Conservation (phyloP, 176 grass and related monocot species). For the Saccharum spontaneum region DNA sequence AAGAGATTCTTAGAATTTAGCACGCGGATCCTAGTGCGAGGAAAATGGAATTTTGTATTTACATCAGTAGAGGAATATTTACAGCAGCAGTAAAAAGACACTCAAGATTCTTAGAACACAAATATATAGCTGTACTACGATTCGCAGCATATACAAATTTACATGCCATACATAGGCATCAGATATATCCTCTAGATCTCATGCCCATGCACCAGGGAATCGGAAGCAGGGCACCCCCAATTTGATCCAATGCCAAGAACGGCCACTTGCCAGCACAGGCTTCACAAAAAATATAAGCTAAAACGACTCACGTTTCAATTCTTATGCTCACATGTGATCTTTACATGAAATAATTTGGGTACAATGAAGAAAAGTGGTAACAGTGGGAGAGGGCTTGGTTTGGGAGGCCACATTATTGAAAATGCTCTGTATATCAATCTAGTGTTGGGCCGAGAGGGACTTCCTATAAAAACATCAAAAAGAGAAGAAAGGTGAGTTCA, state of each 20-base stretch:
- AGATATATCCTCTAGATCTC: background rate
- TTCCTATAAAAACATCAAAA: conserved; percentile 29
- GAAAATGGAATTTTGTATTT: background rate
- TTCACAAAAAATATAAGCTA: background rate
- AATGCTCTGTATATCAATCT: background rate
- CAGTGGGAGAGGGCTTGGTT: background rate
- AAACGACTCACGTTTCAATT: conserved; percentile 27
- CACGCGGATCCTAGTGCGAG: no score
- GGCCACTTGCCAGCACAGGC: background rate
- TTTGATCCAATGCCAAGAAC: background rate
- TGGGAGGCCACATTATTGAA: background rate
- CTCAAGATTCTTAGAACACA: background rate
- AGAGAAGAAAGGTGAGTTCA: background rate
- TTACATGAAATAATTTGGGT: conserved; percentile 33
- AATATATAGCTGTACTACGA: background rate
- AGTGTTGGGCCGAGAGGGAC: background rate
- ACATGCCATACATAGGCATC: background rate
- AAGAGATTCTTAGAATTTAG: background rate
- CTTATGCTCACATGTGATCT: conserved; percentile 14
- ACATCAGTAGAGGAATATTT: conserved; percentile 25
- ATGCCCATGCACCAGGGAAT: conserved; percentile 1
- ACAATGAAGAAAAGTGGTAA: conserved; percentile 1
- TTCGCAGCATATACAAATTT: background rate
- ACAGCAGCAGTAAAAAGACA: conserved; percentile 20
- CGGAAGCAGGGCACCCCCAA: background rate